Conservation (phyloP, 768 basidiomycete species). For the Kwoniella heveanensis region DNA sequence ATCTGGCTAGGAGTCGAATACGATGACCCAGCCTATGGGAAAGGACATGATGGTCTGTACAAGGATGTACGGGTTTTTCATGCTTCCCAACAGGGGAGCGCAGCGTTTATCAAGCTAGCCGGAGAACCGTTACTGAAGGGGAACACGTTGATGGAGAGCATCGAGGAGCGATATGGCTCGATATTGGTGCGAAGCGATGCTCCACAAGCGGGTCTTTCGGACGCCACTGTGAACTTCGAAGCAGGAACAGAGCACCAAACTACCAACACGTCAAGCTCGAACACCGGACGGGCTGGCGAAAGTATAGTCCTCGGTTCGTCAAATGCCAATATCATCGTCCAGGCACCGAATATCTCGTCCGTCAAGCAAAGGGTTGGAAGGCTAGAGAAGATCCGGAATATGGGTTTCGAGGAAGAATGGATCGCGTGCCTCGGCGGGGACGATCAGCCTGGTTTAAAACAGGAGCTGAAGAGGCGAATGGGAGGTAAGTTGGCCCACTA, state of each 20-base stretch:
- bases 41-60: conserved; percentile 75
- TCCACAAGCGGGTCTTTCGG: too few relatives aligned
- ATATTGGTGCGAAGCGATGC: conserved; percentile 1
- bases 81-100: conserved; percentile 37
- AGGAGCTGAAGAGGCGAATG: conserved; percentile 21
- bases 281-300: conserved; percentile 23
- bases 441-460: background rate
- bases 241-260: background rate
- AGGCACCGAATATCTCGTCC: conserved; percentile 79
- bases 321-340: conserved; percentile 76
- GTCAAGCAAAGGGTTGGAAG: conserved; percentile 70
- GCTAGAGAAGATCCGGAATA: conserved; percentile 70
- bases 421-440: conserved; percentile 57
- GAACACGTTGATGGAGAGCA: conserved; percentile 71
- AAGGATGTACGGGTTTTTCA: conserved; percentile 76
- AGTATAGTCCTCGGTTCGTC: conserved; percentile 79
- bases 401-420: conserved; percentile 72
- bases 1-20: conserved; percentile 97
- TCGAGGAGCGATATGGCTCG: conserved; percentile 70
- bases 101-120: conserved; percentile 41
- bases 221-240: background rate
- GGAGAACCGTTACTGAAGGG: conserved; percentile 26
- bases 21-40: conserved; percentile 82
- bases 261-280: background rate
- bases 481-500: conserved; percentile 26